Evolutionary conservation across 768 basidiomycete genomes (phyloP).

Genomic region (Boletus rubescentipes): DNA sequence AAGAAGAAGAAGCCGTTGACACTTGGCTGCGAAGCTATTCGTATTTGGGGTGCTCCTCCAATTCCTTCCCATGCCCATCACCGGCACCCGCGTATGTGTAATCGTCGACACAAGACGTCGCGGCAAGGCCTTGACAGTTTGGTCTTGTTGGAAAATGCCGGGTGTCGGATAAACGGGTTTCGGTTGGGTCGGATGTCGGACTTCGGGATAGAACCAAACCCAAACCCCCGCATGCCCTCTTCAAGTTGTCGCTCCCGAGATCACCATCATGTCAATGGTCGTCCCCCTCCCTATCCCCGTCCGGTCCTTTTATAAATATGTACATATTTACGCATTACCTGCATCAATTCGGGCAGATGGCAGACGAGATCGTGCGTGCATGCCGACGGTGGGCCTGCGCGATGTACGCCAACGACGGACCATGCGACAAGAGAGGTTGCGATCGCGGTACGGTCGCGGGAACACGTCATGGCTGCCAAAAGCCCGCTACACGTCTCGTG

Average conservation of each 20-base stretch:
- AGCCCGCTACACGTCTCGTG: conserved; percentile 11
- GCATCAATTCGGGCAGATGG: not conserved
- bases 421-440: conserved; percentile 10
- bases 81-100: not conserved
- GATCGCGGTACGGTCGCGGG: conserved; percentile 31
- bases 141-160: conserved; percentile 17
- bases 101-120: not conserved
- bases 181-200: conserved; percentile 2
- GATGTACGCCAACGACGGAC: conserved; percentile 12
- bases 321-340: conserved; percentile 6
- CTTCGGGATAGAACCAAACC: conserved; percentile 7
- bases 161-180: conserved; percentile 2
- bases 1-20: conserved; percentile 7
- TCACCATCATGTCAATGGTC: conserved; percentile 15
- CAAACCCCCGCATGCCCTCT: conserved; percentile 4
- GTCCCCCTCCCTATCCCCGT: conserved; percentile 19
- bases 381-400: not conserved
- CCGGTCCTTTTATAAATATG: conserved; percentile 11
- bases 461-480: conserved; percentile 13
- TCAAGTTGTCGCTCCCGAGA: conserved; percentile 26
- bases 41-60: conserved; percentile 11
- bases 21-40: conserved; percentile 10
- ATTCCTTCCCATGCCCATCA: conserved; percentile 7
- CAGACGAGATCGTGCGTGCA: conserved; percentile 11
- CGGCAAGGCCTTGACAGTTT: conserved; percentile 1